Conservation (phyloP, 176 grass and related monocot genomes). For the Carex myosuroides region DNA sequence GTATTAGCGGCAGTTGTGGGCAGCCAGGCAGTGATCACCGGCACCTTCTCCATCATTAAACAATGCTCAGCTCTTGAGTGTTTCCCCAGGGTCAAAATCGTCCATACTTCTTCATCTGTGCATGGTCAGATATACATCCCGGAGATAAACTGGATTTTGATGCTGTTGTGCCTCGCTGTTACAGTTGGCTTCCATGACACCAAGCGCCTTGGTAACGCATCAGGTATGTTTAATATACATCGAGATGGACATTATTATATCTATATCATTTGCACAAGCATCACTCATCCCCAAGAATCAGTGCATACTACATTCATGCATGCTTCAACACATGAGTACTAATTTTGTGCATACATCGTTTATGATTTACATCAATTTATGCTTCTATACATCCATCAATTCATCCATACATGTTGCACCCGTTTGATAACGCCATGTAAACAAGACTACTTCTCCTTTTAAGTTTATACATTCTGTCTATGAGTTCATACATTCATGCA, state of each 20-base stretch:
- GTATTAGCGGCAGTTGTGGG: conserved; percentile 73
- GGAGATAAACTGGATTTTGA: conserved; percentile 94
- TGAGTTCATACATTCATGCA: not conserved
- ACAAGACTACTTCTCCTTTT: not conserved
- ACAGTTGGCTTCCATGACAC: conserved; percentile 85
- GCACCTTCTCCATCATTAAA: conserved; percentile 93
- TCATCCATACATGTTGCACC: not conserved
- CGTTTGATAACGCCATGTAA: not conserved
- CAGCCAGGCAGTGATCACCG: conserved; percentile 83
- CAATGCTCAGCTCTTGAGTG: conserved; percentile 73
- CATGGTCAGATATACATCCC: conserved; percentile 97
- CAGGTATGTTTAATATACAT: conserved; percentile 38
- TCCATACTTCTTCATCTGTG: conserved; percentile 74
- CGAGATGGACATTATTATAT: not conserved
- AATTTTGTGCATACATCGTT: not conserved
- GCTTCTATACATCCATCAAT: not conserved
- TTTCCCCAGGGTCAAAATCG: conserved; percentile 84
- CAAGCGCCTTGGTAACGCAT: conserved; percentile 66
- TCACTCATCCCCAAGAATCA: not conserved
- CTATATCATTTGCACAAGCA: not conserved
- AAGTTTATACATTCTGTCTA: not conserved
- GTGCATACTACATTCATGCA: not conserved
- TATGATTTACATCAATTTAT: not conserved
- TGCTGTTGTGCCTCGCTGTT: conserved; percentile 77
- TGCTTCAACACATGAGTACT: not conserved